These are phyloP conservation scores for Cyberlindnera suaveolens DNA, from an alignment of 805 yeast genomes.

Conservation along the genomic window DNA sequence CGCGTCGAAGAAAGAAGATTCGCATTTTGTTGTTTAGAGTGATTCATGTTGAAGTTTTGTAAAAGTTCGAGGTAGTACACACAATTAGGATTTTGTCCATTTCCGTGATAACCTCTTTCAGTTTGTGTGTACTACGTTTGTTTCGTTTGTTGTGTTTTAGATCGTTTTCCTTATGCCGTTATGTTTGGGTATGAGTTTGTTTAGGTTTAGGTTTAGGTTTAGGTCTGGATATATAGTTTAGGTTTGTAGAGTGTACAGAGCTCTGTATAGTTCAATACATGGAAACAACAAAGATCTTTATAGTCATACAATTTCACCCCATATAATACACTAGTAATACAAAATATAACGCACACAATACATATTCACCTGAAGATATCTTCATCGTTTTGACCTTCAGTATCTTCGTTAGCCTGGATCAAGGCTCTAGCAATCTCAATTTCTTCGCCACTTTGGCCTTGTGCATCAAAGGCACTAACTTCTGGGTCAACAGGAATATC, in stretches of 20 bases:
- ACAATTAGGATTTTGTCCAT: background rate
- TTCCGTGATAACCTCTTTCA: slow-evolving; percentile 5
- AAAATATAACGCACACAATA: background rate
- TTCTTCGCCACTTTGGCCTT: slow-evolving; percentile 41
- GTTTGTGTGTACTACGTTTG: slow-evolving; percentile 1
- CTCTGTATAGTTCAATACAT: too few relatives aligned
- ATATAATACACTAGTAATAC: background rate
- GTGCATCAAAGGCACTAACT: slow-evolving; percentile 40
- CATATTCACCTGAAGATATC: slow-evolving; percentile 9
- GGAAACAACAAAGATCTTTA: background rate
- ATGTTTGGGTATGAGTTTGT: too few relatives aligned
- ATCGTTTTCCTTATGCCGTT: too few relatives aligned
- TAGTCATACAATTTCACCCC: background rate
- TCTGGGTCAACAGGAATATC: slow-evolving; percentile 55
- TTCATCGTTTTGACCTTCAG: slow-evolving; percentile 9
- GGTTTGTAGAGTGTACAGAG: too few relatives aligned
- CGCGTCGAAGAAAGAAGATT: background rate
- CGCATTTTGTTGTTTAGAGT: background rate
- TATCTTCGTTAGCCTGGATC: slow-evolving; percentile 42
- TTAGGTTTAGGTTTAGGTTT: too few relatives aligned
- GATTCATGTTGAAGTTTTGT: background rate
- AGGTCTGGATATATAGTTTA: too few relatives aligned
- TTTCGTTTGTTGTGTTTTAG: background rate
- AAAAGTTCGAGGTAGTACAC: slow-evolving; percentile 7
- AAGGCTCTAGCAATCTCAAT: slow-evolving; percentile 62